These are phyloP conservation scores for Hypoxylon sp. DNA, from an alignment of 2,329 filamentous ascomycete genomes.

Conservation along the genomic window DNA sequence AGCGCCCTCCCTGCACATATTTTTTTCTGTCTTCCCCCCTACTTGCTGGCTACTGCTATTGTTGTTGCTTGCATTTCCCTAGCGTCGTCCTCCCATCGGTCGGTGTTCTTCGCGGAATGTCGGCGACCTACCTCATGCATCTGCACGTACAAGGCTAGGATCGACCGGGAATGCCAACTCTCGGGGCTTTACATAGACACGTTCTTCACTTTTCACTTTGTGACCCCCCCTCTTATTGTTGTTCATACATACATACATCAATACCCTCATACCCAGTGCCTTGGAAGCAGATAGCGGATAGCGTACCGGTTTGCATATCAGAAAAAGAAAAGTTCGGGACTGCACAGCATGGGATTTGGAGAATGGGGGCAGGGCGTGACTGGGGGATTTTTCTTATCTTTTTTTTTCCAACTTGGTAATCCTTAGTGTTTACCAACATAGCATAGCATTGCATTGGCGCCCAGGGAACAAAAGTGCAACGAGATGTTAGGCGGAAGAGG, in stretches of 20 bases:
- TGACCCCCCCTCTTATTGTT: constrained; percentile 15
- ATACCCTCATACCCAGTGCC: constrained; percentile 29
- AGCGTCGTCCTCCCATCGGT: constrained; percentile 29
- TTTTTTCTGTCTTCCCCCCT: constrained; percentile 3
- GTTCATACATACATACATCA: constrained; percentile 13
- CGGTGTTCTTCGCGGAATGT: constrained; percentile 41
- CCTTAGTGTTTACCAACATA: constrained; percentile 48
- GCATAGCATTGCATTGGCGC: constrained; percentile 41
- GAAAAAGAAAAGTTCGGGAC: constrained; percentile 37
- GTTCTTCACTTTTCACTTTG: constrained; percentile 27
- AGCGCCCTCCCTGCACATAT: constrained; percentile 45
- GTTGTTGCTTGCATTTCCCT: constrained; percentile 36
- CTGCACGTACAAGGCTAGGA: constrained; percentile 47
- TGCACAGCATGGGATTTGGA: constrained; percentile 28
- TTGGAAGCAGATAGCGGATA: constrained; percentile 36
- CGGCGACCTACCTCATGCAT: constrained; percentile 49
- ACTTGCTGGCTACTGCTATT: no score
- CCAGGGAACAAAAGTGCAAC: constrained; percentile 29
- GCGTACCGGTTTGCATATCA: constrained; percentile 38
- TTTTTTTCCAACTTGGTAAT: constrained; percentile 40
- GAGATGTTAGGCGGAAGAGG: constrained; percentile 25
- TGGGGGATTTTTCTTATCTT: constrained; percentile 17
- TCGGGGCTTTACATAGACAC: constrained; percentile 48
- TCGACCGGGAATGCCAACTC: constrained; percentile 39
- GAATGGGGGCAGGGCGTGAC: constrained; percentile 3